phyloP scores from a whole-genome alignment of 169 alveolate genomes.

The Eimeria sp. region DNA sequence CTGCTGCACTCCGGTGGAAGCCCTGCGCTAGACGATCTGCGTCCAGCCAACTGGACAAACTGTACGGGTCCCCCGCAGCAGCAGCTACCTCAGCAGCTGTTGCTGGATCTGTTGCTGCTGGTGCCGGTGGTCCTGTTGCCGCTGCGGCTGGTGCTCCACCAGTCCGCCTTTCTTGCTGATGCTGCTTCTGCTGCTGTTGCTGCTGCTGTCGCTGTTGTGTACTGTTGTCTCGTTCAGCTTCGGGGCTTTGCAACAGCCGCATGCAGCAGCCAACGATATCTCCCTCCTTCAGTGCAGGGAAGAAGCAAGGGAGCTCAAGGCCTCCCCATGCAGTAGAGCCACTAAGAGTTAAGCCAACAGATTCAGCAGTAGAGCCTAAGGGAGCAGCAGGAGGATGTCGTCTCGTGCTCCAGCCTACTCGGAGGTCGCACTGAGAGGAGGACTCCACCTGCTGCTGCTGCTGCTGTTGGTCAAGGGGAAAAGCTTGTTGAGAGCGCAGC shows the following conservation, averaged over 20 bases:
- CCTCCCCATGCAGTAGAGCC: conserved; percentile 75
- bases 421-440: conserved; percentile 67
- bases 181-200: neutral
- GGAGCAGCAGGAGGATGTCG: conserved; percentile 78
- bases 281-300: conserved; percentile 42
- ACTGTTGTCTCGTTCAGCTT: neutral
- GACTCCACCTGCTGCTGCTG: conserved; percentile 47
- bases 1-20: conserved; percentile 73
- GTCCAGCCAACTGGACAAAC: conserved; percentile 32
- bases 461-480: conserved; percentile 1
- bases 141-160: neutral
- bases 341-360: conserved; percentile 30
- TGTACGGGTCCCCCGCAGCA: conserved; percentile 49
- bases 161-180: neutral
- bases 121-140: neutral
- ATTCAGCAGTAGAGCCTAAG: conserved; percentile 55
- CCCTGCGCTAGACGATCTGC: conserved; percentile 78
- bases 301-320: conserved; percentile 61
- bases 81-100: neutral
- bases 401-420: conserved; percentile 80
- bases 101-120: neutral
- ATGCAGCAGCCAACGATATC: conserved; percentile 80
- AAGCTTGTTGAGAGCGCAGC: neutral
- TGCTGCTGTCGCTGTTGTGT: neutral
- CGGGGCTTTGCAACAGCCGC: conserved; percentile 28